phyloP scores from a whole-genome alignment of 768 basidiomycete species.

The Fomitopsis pulvina region DNA sequence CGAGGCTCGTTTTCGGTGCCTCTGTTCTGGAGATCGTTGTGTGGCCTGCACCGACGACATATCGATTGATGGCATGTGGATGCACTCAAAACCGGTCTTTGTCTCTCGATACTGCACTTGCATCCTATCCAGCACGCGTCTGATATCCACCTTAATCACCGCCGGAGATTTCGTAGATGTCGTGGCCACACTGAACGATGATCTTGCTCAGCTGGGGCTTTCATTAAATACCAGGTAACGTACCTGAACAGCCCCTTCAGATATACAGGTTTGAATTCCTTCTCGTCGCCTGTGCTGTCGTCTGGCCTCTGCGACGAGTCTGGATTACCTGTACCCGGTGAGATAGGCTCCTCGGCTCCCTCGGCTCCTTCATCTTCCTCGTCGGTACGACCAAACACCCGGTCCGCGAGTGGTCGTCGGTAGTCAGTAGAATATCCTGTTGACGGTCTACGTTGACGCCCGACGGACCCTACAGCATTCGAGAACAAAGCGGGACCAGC shows the following conservation, averaged over 20 bases:
- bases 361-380: constrained; percentile 38
- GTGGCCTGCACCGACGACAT: constrained; percentile 59
- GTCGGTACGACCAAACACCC: constrained; percentile 44
- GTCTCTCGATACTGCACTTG: constrained; percentile 92
- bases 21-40: constrained; percentile 26
- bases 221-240: constrained; percentile 16
- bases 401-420: constrained; percentile 29
- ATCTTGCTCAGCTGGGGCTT: constrained; percentile 2
- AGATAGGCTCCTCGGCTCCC: constrained; percentile 34
- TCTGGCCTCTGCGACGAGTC: constrained; percentile 19
- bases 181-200: constrained; percentile 69
- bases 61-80: constrained; percentile 92
- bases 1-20: constrained; percentile 39
- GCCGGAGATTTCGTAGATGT: constrained; percentile 86
- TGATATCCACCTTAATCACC: constrained; percentile 78
- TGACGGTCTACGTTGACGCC: constrained; percentile 64
- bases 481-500: constrained; percentile 58
- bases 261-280: constrained; percentile 90
- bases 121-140: constrained; percentile 85
- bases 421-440: constrained; percentile 44
- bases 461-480: constrained; percentile 42
- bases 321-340: constrained; percentile 33
- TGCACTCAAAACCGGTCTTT: constrained; percentile 91
- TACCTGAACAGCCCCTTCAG: constrained; percentile 94
- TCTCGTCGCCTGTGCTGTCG: constrained; percentile 50